A percentile compares a stretch with the other conserved stretches of the same genome.
phyloP scores from a whole-genome alignment of 441 rosid species.

The Macaranga tanarius region DNA sequence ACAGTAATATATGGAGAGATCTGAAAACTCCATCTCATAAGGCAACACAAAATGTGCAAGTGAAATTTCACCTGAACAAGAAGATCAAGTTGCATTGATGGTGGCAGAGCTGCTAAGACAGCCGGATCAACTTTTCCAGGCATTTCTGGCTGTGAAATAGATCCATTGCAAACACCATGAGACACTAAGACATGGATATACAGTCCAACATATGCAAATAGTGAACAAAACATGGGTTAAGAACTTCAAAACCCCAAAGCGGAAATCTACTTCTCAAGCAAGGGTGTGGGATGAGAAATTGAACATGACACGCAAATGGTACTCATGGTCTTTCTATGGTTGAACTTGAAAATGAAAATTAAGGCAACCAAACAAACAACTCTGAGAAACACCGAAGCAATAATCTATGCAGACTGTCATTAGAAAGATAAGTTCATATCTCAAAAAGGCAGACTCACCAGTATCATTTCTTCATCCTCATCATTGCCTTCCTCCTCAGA shows the following conservation, averaged over 20 bases:
- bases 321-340: not conserved
- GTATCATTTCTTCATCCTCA: slow-evolving; percentile 70
- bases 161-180: slow-evolving; percentile 7
- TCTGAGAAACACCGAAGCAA: not conserved
- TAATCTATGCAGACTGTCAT: not conserved
- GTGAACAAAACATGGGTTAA: not conserved
- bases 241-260: not conserved
- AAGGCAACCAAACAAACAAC: slow-evolving; percentile 2
- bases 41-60: slow-evolving; percentile 17
- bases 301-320: not conserved
- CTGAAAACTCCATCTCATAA: slow-evolving; percentile 22
- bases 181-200: slow-evolving; percentile 2
- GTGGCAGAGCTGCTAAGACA: slow-evolving; percentile 93
- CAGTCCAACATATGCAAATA: slow-evolving; percentile 2
- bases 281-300: not conserved
- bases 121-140: slow-evolving; percentile 78
- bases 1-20: slow-evolving; percentile 13
- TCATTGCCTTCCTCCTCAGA: slow-evolving; percentile 52
- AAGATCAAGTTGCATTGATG: slow-evolving; percentile 96
- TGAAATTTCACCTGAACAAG: slow-evolving; percentile 68
- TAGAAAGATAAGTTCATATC: slow-evolving; percentile 3
- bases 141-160: slow-evolving; percentile 62
- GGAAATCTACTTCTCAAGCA: slow-evolving; percentile 7
- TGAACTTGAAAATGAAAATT: not conserved
- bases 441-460: slow-evolving; percentile 40